Percentiles rank a stretch among this genome's conserved stretches.
These are phyloP conservation scores for Boletales sp. DNA, from an alignment of 768 basidiomycete species.

Conservation along the genomic window DNA sequence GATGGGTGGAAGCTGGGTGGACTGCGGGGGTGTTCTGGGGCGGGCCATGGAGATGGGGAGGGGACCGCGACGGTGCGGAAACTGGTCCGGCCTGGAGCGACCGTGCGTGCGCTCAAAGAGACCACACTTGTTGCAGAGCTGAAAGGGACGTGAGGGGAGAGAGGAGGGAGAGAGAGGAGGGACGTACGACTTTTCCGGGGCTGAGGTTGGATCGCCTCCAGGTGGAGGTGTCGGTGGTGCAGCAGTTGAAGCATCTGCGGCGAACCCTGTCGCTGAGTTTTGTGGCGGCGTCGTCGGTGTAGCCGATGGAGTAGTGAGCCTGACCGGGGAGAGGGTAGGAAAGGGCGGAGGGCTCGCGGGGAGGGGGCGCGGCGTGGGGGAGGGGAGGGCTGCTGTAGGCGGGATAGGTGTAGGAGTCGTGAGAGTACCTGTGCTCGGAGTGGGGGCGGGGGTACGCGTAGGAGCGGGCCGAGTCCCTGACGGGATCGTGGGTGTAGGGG, in stretches of 20 bases:
- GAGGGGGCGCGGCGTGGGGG: slow-evolving; percentile 15
- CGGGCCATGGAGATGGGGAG: slow-evolving; percentile 48
- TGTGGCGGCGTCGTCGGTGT: slow-evolving; percentile 78
- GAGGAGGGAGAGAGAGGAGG: not conserved
- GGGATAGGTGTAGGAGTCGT: slow-evolving; percentile 31
- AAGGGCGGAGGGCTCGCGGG: slow-evolving; percentile 27
- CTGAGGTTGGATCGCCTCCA: slow-evolving; percentile 76
- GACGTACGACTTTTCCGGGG: slow-evolving; percentile 70
- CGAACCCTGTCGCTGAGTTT: slow-evolving; percentile 77
- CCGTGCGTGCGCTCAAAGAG: slow-evolving; percentile 80
- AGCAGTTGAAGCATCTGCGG: slow-evolving; percentile 79
- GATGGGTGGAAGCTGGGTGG: slow-evolving; percentile 43
- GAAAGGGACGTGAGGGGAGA: too few species aligned
- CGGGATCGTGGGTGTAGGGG: slow-evolving; percentile 31
- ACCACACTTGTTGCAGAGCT: slow-evolving; percentile 66
- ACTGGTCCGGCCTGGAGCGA: slow-evolving; percentile 73
- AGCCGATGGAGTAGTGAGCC: slow-evolving; percentile 36
- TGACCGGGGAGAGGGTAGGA: slow-evolving; percentile 39
- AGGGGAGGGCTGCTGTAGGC: slow-evolving; percentile 26
- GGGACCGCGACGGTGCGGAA: slow-evolving; percentile 76
- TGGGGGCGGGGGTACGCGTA: slow-evolving; percentile 28
- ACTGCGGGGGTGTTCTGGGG: slow-evolving; percentile 49
- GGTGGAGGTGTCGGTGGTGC: slow-evolving; percentile 80
- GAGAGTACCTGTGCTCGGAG: slow-evolving; percentile 29
- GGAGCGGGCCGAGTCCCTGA: slow-evolving; percentile 29